phyloP scores from a whole-genome alignment of 495 filamentous ascomycete genomes.

The Xylaria grammica region DNA sequence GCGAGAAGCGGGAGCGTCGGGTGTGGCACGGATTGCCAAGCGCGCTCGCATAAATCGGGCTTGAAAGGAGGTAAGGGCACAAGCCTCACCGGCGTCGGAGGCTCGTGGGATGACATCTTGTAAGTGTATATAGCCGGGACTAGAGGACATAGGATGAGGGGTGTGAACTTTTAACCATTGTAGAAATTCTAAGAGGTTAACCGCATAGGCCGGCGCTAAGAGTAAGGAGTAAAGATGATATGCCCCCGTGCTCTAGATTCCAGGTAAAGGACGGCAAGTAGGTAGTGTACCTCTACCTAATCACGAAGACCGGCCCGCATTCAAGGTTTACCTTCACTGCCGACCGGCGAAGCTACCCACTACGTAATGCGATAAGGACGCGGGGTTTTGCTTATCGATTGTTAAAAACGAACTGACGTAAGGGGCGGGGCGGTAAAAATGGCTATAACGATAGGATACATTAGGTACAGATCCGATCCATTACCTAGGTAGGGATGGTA shows the following conservation, averaged over 20 bases:
- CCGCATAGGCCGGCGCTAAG: not conserved
- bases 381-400: slow-evolving; percentile 18
- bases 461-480: too few species aligned
- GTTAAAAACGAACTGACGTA: not conserved
- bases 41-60: slow-evolving; percentile 76
- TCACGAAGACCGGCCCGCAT: slow-evolving; percentile 1
- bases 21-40: slow-evolving; percentile 86
- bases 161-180: not conserved
- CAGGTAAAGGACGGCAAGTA: not conserved
- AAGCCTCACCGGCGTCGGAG: slow-evolving; percentile 26
- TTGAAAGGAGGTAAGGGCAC: slow-evolving; percentile 56
- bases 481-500: too few species aligned
- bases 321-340: not conserved
- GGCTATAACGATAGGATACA: not conserved
- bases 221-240: not conserved
- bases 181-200: not conserved
- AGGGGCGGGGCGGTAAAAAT: not conserved
- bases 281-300: too few species aligned
- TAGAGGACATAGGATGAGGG: not conserved
- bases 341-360: not conserved
- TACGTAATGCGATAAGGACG: slow-evolving; percentile 11
- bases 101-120: slow-evolving; percentile 29
- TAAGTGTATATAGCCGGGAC: not conserved
- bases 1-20: slow-evolving; percentile 87
- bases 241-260: not conserved